Conservation (phyloP, 495 filamentous ascomycete species). For the Neurospora sp. region DNA sequence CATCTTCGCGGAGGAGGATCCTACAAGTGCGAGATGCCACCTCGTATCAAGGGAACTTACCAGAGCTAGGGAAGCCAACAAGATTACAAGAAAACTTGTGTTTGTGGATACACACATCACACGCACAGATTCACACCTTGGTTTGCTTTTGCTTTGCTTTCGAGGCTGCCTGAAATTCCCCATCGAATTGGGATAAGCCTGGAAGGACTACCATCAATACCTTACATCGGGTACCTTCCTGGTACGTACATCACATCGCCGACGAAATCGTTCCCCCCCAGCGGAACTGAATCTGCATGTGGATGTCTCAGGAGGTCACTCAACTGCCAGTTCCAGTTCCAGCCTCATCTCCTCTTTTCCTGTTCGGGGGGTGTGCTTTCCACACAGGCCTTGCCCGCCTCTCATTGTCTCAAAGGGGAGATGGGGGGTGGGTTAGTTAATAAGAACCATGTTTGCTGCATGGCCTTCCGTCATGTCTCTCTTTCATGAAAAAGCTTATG, state of each 20-base stretch:
- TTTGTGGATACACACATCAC: neutral
- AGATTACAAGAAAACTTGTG: no score
- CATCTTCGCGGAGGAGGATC: no score
- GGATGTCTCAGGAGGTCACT: neutral
- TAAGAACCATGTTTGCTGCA: neutral
- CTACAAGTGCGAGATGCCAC: no score
- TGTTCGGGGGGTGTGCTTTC: no score
- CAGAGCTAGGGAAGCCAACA: neutral
- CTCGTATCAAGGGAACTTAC: neutral
- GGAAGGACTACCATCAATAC: neutral
- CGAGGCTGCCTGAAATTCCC: neutral
- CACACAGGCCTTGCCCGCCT: neutral
- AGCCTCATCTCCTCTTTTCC: neutral
- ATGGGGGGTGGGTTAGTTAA: neutral
- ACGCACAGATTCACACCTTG: neutral
- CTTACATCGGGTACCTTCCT: neutral
- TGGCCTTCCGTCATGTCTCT: neutral
- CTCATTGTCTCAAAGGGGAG: neutral
- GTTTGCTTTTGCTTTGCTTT: neutral
- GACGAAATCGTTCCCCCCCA: neutral
- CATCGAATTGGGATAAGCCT: neutral
- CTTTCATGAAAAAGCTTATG: neutral
- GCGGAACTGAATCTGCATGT: neutral
- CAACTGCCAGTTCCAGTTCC: neutral
- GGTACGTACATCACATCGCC: no score